Evolutionary conservation across 805 yeast genomes (phyloP).

Genomic region (Pichia thaimueangensis): DNA sequence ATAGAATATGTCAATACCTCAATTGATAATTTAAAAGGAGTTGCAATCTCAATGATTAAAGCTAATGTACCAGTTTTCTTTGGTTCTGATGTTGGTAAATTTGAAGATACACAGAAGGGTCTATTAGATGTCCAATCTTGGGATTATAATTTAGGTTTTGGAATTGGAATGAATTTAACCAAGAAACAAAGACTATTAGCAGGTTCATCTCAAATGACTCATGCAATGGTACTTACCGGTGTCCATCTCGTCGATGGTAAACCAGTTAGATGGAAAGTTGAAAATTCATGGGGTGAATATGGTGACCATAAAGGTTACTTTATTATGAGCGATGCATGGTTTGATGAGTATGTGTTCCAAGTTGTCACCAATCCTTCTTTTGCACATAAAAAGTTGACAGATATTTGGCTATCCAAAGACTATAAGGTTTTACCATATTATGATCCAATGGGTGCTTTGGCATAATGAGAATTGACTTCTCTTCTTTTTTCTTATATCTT

Average conservation of each 20-base stretch:
- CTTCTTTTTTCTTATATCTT: background rate
- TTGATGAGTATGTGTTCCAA: conserved; percentile 71
- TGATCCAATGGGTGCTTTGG: conserved; percentile 79
- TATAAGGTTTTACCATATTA: conserved; percentile 52
- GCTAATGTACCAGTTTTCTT: conserved; percentile 78
- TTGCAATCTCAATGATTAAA: conserved; percentile 65
- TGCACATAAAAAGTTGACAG: conserved; percentile 33
- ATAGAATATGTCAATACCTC: conserved; percentile 71
- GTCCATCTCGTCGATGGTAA: conserved; percentile 58
- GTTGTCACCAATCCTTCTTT: conserved; percentile 39
- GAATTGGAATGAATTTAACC: conserved; percentile 28
- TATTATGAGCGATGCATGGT: conserved; percentile 68
- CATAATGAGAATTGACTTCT: conserved; percentile 22
- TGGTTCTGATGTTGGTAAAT: conserved; percentile 83
- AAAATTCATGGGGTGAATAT: conserved; percentile 77
- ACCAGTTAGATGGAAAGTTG: conserved; percentile 69
- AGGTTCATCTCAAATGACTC: conserved; percentile 68
- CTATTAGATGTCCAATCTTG: conserved; percentile 65
- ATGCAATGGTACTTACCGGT: conserved; percentile 83
- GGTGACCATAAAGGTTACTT: conserved; percentile 64
- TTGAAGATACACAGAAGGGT: conserved; percentile 54
- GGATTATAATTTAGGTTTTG: conserved; percentile 58
- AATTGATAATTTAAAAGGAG: conserved; percentile 48
- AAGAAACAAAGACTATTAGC: conserved; percentile 31
- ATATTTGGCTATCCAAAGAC: conserved; percentile 45